Conservation (phyloP, 2,329 filamentous ascomycete genomes). For the Nigrograna mackinnonii region DNA sequence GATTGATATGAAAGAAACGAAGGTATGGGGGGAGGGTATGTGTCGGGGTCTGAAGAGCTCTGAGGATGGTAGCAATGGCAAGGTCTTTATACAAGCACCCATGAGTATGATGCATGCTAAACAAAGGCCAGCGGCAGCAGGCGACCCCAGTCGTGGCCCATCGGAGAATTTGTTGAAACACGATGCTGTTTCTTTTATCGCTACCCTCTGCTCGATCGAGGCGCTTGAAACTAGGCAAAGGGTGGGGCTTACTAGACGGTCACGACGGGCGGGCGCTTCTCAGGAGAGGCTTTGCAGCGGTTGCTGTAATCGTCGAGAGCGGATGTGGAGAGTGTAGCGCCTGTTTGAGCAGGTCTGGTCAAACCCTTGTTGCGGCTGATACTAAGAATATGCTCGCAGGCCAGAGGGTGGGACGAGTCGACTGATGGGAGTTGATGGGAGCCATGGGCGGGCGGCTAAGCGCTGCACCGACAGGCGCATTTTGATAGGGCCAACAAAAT, state of each 20-base stretch:
- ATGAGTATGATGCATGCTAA: too few relatives aligned
- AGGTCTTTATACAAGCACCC: too few relatives aligned
- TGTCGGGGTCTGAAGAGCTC: conserved; percentile 24
- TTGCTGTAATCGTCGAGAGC: conserved; percentile 29
- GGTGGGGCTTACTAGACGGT: conserved; percentile 31
- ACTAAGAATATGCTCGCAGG: conserved; percentile 39
- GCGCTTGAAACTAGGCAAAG: conserved; percentile 31
- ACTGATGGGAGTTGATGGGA: too few relatives aligned
- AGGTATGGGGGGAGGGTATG: conserved; percentile 30
- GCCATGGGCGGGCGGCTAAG: conserved; percentile 23
- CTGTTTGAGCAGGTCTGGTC: conserved; percentile 34
- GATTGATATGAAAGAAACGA: conserved; percentile 34
- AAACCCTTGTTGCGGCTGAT: conserved; percentile 33
- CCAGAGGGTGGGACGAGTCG: conserved; percentile 27
- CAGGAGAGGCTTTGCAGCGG: conserved; percentile 29
- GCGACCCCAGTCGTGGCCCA: conserved; percentile 22
- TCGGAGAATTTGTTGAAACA: conserved; percentile 45
- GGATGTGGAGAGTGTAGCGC: conserved; percentile 31
- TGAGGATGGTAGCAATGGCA: too few relatives aligned
- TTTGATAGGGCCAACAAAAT: conserved; percentile 28
- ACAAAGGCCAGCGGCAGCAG: conserved; percentile 24
- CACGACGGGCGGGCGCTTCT: conserved; percentile 30
- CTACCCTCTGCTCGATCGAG: conserved; percentile 25
- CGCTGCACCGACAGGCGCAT: conserved; percentile 18
- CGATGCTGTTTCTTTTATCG: conserved; percentile 44